These are phyloP conservation scores for Mycosphaerella arachidis DNA, from an alignment of 2,329 filamentous ascomycete species.

Conservation along the genomic window DNA sequence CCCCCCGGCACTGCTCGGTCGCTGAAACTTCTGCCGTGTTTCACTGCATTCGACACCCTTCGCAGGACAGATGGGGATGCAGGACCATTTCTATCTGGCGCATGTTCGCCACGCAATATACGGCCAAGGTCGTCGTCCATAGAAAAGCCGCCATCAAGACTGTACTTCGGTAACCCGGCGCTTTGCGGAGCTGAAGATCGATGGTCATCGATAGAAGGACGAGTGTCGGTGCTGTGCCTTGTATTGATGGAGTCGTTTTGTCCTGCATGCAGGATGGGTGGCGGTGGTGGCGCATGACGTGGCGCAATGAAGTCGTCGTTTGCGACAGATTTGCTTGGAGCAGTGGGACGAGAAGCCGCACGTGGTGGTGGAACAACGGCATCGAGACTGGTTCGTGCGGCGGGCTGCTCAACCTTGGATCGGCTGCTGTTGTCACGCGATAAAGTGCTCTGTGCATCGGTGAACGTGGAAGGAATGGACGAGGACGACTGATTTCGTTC, in stretches of 20 bases:
- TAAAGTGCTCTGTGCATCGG: conserved; percentile 32
- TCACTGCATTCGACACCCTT: conserved; percentile 86
- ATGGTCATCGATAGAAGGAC: conserved; percentile 23
- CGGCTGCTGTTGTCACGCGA: conserved; percentile 25
- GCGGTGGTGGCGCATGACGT: conserved; percentile 41
- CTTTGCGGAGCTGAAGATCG: conserved; percentile 29
- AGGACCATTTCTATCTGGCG: conserved; percentile 36
- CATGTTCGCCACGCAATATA: conserved; percentile 67
- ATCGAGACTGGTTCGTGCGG: conserved; percentile 36
- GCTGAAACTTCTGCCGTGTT: conserved; percentile 86
- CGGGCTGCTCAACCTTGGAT: conserved; percentile 19
- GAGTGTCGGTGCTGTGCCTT: conserved; percentile 35
- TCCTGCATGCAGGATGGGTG: conserved; percentile 35
- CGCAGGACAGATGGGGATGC: conserved; percentile 67
- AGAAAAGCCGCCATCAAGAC: conserved; percentile 78
- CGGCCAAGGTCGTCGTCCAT: conserved; percentile 95
- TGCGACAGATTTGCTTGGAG: conserved; percentile 38
- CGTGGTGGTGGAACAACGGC: conserved; percentile 42
- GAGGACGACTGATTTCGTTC: conserved; percentile 39
- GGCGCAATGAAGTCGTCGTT: conserved; percentile 44
- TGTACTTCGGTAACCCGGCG: conserved; percentile 48
- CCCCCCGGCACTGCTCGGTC: conserved; percentile 42
- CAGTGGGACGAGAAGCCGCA: conserved; percentile 43
- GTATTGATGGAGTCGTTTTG: conserved; percentile 44
- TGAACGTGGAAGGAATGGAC: conserved; percentile 33